Evolutionary conservation across 805 yeast species (phyloP), one percentile per base, ranked within the genome.

Genomic region (Suhomyces kilbournensis): DNA sequence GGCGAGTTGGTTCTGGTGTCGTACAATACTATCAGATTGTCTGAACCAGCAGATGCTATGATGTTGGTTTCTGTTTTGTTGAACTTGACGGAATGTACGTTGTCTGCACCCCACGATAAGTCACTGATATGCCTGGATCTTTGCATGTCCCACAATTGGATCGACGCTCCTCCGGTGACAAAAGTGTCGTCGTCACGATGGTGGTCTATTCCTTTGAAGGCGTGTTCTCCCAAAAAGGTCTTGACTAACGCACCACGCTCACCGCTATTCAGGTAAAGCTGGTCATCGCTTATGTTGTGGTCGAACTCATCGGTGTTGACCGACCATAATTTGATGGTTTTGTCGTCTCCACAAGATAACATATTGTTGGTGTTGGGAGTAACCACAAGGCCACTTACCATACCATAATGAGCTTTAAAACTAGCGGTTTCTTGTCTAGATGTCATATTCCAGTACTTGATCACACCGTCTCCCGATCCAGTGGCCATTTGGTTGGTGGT

Each of bases 81-180:
- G 71, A 93, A 94, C 63, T 84, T 83, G 34, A 93, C 97, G 6
- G 85, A 78, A 50, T 78, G 84, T 50, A 93, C 78, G 64, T 91
- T 91, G 67, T 94, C 99, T 8, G 96, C 96, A 48, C 98, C 99
- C 99, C 99, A 94, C 1, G 96, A 82, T 47, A 94, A 72, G 59
- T 90, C 80, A 6, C 90, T 77, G 3, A 87, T 68, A 25, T 96
- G 91, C 61, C 87, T 84, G 25, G 90, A 82, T 61, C 99, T 79
- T 57, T 80, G 79, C 50, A 83, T 74, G 68, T 94, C 96, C 99
- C 99, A 94, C n/a, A 96, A 69, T 64, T 92, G 90, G 51, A 96
- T 87, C 15, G 80, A 76, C 0, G 90, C 88, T 55, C 99, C 97
- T 32, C 97, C 98, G 5, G 99, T 92, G 4, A 89, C 96, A 71